A percentile compares a stretch with the other conserved stretches of the same genome.
Conservation (phyloP, 2,329 filamentous ascomycete species). For the Aspergillus sojae region DNA sequence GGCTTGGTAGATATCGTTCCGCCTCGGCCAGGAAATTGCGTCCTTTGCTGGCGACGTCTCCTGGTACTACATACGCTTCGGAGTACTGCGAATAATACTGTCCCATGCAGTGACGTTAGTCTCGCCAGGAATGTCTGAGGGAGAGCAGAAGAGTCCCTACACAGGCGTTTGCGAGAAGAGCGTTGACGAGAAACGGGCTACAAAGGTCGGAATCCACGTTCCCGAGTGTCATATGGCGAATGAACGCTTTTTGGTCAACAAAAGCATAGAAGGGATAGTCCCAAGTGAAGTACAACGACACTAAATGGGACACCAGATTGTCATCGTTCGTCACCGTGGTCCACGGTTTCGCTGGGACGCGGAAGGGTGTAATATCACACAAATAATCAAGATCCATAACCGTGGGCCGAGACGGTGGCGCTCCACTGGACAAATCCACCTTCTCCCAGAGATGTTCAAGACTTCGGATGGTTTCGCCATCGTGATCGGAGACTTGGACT, state of each 20-base stretch:
- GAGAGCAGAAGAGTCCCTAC: slow-evolving; percentile 15
- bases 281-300: slow-evolving; percentile 93
- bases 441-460: not conserved
- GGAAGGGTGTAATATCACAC: not conserved
- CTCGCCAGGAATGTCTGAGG: no score
- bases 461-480: not conserved
- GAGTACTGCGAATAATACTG: slow-evolving; percentile 32
- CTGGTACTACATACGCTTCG: slow-evolving; percentile 29
- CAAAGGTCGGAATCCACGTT: slow-evolving; percentile 67
- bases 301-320: slow-evolving; percentile 74
- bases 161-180: slow-evolving; percentile 66
- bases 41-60: slow-evolving; percentile 30
- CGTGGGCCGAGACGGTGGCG: not conserved
- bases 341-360: slow-evolving; percentile 59
- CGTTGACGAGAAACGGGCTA: slow-evolving; percentile 80
- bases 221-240: slow-evolving; percentile 49
- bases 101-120: not conserved
- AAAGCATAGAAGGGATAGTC: slow-evolving; percentile 87
- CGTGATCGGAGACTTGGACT: not conserved
- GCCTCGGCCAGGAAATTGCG: slow-evolving; percentile 30
- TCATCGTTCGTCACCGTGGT: slow-evolving; percentile 76
- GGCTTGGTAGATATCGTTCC: slow-evolving; percentile 20
- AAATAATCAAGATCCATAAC: not conserved
- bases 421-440: not conserved
- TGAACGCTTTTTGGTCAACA: slow-evolving; percentile 75